Evolutionary conservation across 768 basidiomycete species (phyloP).

Genomic region (Panellus pusillus): DNA sequence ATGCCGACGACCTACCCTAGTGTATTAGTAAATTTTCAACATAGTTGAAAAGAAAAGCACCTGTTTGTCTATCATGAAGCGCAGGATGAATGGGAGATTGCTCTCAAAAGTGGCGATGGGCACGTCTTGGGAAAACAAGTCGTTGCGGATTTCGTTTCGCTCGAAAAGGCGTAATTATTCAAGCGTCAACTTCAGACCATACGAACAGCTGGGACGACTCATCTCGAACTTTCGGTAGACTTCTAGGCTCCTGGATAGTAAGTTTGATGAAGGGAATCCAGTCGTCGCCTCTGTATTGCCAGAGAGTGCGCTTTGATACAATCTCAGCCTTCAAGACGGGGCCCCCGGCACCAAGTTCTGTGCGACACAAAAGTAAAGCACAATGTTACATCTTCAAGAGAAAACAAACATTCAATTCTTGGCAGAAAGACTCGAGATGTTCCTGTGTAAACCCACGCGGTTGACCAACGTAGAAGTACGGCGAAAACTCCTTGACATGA

Average conservation of each 20-base stretch:
- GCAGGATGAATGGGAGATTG: conserved; percentile 85
- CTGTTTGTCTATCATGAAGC: conserved; percentile 98
- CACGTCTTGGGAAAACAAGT: conserved; percentile 50
- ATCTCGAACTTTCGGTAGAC: conserved; percentile 90
- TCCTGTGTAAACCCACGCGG: conserved; percentile 78
- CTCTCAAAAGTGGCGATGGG: conserved; percentile 83
- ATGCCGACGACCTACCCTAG: conserved; percentile 82
- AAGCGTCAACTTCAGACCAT: conserved; percentile 18
- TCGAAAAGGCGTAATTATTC: conserved; percentile 63
- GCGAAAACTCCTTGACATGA: conserved; percentile 77
- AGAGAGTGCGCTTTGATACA: conserved; percentile 69
- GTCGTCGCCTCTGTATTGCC: conserved; percentile 88
- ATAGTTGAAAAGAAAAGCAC: conserved; percentile 37
- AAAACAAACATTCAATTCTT: conserved; percentile 70
- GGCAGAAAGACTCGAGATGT: conserved; percentile 65
- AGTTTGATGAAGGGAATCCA: conserved; percentile 82
- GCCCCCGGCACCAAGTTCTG: conserved; percentile 34
- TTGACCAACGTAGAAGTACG: conserved; percentile 90
- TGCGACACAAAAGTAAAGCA: neutral
- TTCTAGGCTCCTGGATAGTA: conserved; percentile 68
- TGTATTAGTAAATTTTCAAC: neutral
- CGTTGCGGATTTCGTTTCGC: conserved; percentile 67
- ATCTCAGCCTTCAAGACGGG: conserved; percentile 56
- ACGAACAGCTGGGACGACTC: conserved; percentile 40
- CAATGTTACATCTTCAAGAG: neutral